Evolutionary conservation across 805 yeast genomes (phyloP).

Genomic region (Nakazawaea pomicola): DNA sequence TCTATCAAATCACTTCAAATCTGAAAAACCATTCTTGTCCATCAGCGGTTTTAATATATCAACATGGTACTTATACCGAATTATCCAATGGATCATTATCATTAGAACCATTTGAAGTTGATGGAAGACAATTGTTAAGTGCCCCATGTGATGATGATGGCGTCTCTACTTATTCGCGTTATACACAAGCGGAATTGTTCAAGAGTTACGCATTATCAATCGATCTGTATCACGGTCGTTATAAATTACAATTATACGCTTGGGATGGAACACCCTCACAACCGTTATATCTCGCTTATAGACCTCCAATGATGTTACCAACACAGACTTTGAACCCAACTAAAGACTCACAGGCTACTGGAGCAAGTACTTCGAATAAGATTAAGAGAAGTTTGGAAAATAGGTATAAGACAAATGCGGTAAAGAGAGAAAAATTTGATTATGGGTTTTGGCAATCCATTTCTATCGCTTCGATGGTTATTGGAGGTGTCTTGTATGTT

Average conservation of each 20-base stretch:
- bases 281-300: constrained; percentile 87
- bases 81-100: constrained; percentile 60
- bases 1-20: constrained; percentile 71
- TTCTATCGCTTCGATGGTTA: constrained; percentile 35
- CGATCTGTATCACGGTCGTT: constrained; percentile 81
- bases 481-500: constrained; percentile 21
- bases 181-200: constrained; percentile 61
- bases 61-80: constrained; percentile 79
- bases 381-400: constrained; percentile 77
- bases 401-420: constrained; percentile 73
- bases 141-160: constrained; percentile 76
- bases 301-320: constrained; percentile 95
- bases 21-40: constrained; percentile 78
- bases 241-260: constrained; percentile 66
- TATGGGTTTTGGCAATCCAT: constrained; percentile 54
- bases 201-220: constrained; percentile 52
- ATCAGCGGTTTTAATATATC: constrained; percentile 73
- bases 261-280: constrained; percentile 77
- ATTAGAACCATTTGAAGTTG: constrained; percentile 73
- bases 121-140: constrained; percentile 87
- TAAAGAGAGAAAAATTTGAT: constrained; percentile 32
- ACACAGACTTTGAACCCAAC: constrained; percentile 90
- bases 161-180: constrained; percentile 62
- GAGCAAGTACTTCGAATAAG: constrained; percentile 30
- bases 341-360: constrained; percentile 29